These are phyloP conservation scores for Claviceps digitariae DNA, from an alignment of 2,329 filamentous ascomycete species.

Conservation along the genomic window DNA sequence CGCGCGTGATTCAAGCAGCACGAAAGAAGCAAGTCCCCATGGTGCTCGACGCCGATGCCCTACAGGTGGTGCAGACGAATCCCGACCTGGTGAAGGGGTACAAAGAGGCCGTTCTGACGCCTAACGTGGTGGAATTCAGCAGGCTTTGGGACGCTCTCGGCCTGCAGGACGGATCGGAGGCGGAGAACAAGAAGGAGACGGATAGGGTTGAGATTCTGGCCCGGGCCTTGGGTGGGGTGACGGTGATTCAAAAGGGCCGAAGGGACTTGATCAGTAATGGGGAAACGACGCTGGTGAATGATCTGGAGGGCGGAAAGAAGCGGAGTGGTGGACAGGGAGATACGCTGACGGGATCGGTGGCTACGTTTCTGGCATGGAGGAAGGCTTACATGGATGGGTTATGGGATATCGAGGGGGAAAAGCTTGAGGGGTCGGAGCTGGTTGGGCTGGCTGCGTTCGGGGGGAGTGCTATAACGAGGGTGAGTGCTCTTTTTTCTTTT, in stretches of 20 bases:
- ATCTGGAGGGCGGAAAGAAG: conserved; percentile 73
- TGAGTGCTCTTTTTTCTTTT: conserved; percentile 22
- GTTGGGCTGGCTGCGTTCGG: conserved; percentile 73
- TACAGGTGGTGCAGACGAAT: conserved; percentile 61
- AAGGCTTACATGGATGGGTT: conserved; percentile 72
- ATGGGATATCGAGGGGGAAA: conserved; percentile 47
- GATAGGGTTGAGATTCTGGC: conserved; percentile 52
- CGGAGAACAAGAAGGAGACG: conserved; percentile 19
- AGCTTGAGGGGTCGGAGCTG: conserved; percentile 41
- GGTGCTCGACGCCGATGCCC: conserved; percentile 82
- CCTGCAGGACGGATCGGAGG: conserved; percentile 36
- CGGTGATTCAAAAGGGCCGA: conserved; percentile 77
- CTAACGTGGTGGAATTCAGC: conserved; percentile 88
- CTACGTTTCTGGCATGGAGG: conserved; percentile 79
- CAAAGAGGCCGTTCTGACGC: conserved; percentile 73
- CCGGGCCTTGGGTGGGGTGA: conserved; percentile 69
- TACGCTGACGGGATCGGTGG: conserved; percentile 79
- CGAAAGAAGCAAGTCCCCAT: conserved; percentile 59
- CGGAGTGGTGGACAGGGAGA: conserved; percentile 90
- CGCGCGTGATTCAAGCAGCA: conserved; percentile 65
- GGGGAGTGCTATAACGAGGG: conserved; percentile 75
- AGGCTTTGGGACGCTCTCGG: conserved; percentile 64
- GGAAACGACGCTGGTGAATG: conserved; percentile 57
- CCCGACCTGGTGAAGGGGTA: conserved; percentile 73
- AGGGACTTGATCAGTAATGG: conserved; percentile 79